Base-by-base conservation (phyloP, 176 grass and related monocot genomes). In the Raddia guianensis region DNA sequence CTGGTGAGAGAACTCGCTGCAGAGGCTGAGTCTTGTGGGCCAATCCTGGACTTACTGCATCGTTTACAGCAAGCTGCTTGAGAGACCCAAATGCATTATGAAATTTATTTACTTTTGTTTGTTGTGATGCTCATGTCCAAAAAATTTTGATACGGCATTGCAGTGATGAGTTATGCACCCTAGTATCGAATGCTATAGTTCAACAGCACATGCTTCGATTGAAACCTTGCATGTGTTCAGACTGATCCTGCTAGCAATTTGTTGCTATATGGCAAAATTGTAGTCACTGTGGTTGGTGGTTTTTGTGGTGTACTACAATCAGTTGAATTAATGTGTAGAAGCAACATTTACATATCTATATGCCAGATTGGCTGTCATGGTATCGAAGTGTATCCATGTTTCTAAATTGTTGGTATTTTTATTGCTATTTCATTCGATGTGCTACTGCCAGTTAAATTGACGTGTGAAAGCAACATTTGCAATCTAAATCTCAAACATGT, bases 1-100 rank as follows among this genome's bases (percentile, higher is more conserved):
- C 78, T 84, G 33, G 79, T 86, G 19, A 83, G 45, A 15, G 80
- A 81, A 63, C 72, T 98, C 1, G 86, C 86, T 49, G 53, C 46
- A 0, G 95, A 98, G 69, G 92, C 84, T 0, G 84, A 84, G 33
- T 70, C 82, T 49, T 94, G 83, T 8, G 69, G 82, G 49, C 88
- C 68, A 18, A 58, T 95, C 9, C 47, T 85, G 16, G 81, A 91
- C 49, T 82, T 95, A 64, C 63, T 94, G 57, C 49, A 18, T 19
- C 72, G 86, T 9, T 62, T 98, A 75, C 86, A 80, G 5, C 64
- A 78, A 78, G 74, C 57, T 62, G 65, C 83, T 73, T 89, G 83
- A 88, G 59, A 20, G 52, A 63, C 56, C 46, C 4, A 37, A 8
- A 3, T 76, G 0, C 54, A 8, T 40, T 18, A 14, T 40, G 2